Conservation (phyloP, 179 eudicot species). For the Monotropa hypopitys region DNA sequence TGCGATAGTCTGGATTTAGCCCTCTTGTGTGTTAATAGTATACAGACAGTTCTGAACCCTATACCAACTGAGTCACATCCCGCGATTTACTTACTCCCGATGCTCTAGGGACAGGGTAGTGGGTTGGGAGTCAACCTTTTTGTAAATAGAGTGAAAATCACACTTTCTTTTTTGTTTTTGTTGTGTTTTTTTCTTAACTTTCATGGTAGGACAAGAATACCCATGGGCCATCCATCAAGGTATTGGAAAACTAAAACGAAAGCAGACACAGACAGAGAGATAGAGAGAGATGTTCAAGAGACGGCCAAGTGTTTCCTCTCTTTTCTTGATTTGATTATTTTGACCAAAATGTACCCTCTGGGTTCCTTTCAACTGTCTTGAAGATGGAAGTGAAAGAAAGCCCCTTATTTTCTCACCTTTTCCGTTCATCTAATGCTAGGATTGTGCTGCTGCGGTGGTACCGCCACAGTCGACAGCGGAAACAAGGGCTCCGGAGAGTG, state of each 20-base stretch:
- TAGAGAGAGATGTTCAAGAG: neutral
- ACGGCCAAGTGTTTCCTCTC: neutral
- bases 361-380: neutral
- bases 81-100: too few species aligned
- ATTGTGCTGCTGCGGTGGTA: neutral
- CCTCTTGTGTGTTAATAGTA: too few species aligned
- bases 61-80: too few species aligned
- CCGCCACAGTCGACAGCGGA: neutral
- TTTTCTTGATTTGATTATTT: neutral
- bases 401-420: neutral
- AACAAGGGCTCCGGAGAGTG: too few species aligned
- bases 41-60: too few species aligned
- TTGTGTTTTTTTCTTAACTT: neutral
- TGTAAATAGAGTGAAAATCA: too few species aligned
- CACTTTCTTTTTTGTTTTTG: neutral
- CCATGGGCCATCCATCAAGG: neutral
- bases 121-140: too few species aligned
- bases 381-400: slow-evolving; percentile 9
- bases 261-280: neutral
- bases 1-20: too few species aligned
- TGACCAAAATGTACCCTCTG: slow-evolving; percentile 5
- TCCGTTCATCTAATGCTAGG: neutral
- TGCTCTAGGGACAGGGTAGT: too few species aligned
- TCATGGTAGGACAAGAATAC: slow-evolving; percentile 2
- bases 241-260: neutral